Base-by-base conservation (phyloP, 2,329 filamentous ascomycete species). In the Colletotrichum sp. region DNA sequence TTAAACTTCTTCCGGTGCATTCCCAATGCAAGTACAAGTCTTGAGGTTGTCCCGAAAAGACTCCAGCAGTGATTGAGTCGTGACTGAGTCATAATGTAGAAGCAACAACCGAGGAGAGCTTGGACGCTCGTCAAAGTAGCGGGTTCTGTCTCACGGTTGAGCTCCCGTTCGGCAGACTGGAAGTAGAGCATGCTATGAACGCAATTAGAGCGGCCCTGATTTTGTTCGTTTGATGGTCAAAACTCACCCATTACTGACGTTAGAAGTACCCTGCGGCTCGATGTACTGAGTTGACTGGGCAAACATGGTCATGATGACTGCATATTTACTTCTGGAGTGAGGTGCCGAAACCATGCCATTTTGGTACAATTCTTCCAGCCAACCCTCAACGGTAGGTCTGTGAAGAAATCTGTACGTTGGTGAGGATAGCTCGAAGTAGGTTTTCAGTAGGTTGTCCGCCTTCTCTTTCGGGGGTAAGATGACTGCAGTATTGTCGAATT, bases 31-130 rank as follows among this genome's bases (percentile, higher is more conserved):
- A 82, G 48, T 1, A 62, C 83, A 1, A 88, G 75, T 26, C 86
- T 85, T 1, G 83, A 81, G 0, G 82, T 80, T 1, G 83, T 87
- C 0, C 86, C 87, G 9, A 88, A 88, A 0, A 85, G 80, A 38
- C 81, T 86, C 86, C 86, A 88, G 72, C 84, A 86, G 56, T 87
- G 85, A 65, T 88, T 88, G 76, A 88, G 82, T 2, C 86, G 85
- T 21, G 43, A 5, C 86, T 87, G 7, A 83, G 83, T 0, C 85
- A 81, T 1, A 88, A 81, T 2, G 88, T 86, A 88, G 24, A 84
- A 84, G 36, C 85, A 86, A 75, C 87, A 86, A 0, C 81, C 77
- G 0, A 88, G 76, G 0, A 85, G 81, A 3, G 85, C 85, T 75
- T 87, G 86, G 1, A 86, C 82, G 24, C 84, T 85, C 4, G 82